Evolutionary conservation across 1,284 basidiomycete genomes (phyloP).

Genomic region (Austroboletus rostrupii): DNA sequence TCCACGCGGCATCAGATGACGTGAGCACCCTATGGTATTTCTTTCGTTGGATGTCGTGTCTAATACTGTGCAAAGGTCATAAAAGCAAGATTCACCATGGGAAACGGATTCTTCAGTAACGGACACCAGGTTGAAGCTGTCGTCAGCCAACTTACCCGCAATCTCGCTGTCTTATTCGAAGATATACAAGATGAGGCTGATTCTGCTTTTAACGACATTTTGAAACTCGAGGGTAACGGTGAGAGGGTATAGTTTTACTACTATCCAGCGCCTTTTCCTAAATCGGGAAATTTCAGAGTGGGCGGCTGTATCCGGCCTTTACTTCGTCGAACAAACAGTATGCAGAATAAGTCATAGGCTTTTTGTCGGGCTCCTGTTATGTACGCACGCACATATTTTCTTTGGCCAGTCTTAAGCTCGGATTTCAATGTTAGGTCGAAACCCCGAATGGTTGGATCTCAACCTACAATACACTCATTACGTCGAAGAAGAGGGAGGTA

Average conservation of each 20-base stretch:
- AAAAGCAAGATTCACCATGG: slow-evolving; percentile 26
- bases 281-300: slow-evolving; percentile 20
- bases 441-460: slow-evolving; percentile 35
- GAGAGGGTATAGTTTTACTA: not conserved
- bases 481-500: slow-evolving; percentile 25
- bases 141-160: slow-evolving; percentile 30
- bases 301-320: slow-evolving; percentile 19
- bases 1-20: slow-evolving; percentile 31
- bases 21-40: slow-evolving; percentile 19
- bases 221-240: slow-evolving; percentile 17
- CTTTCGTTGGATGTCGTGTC: not conserved
- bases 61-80: slow-evolving; percentile 10
- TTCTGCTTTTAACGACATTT: slow-evolving; percentile 25
- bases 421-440: slow-evolving; percentile 30
- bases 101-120: slow-evolving; percentile 13
- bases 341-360: slow-evolving; percentile 34
- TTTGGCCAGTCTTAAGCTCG: not conserved
- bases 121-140: slow-evolving; percentile 28
- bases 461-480: slow-evolving; percentile 32
- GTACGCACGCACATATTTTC: slow-evolving; percentile 18
- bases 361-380: slow-evolving; percentile 37
- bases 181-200: slow-evolving; percentile 34
- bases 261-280: not conserved
- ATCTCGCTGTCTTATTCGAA: slow-evolving; percentile 21
- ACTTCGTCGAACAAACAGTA: slow-evolving; percentile 23